Conservation (phyloP, 2,329 filamentous ascomycete species). For the Beauveria caledonica region DNA sequence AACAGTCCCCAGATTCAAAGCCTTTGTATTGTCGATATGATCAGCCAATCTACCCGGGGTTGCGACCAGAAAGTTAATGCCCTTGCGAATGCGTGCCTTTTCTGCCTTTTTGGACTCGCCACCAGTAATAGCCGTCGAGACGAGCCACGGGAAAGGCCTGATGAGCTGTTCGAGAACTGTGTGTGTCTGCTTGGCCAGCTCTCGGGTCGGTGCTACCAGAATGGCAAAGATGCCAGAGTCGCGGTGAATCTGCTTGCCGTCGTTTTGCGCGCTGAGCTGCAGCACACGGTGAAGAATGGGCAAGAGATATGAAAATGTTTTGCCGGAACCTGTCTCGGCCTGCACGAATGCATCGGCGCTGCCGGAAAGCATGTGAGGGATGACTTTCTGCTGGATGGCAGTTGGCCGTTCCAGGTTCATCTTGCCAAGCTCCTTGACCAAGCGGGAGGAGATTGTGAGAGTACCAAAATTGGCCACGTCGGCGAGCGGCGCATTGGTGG, state of each 20-base stretch:
- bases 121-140: slow-evolving; percentile 73
- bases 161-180: slow-evolving; percentile 77
- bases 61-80: slow-evolving; percentile 89
- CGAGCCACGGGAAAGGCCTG: slow-evolving; percentile 87
- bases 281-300: slow-evolving; percentile 87
- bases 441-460: slow-evolving; percentile 69
- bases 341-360: slow-evolving; percentile 92
- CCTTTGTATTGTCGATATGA: slow-evolving; percentile 87
- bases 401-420: slow-evolving; percentile 86
- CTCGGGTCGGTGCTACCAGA: slow-evolving; percentile 86
- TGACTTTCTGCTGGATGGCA: slow-evolving; percentile 84
- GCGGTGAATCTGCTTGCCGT: slow-evolving; percentile 57
- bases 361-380: slow-evolving; percentile 69
- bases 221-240: slow-evolving; percentile 90
- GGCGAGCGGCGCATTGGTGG: slow-evolving; percentile 84
- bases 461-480: slow-evolving; percentile 82
- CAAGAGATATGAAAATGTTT: slow-evolving; percentile 90
- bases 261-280: slow-evolving; percentile 54
- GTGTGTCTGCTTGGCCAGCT: slow-evolving; percentile 90
- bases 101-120: slow-evolving; percentile 69
- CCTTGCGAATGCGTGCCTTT: slow-evolving; percentile 88
- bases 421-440: slow-evolving; percentile 80
- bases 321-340: slow-evolving; percentile 94
- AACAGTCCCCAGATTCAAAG: slow-evolving; percentile 77
- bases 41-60: slow-evolving; percentile 88